phyloP scores from a whole-genome alignment of 495 filamentous ascomycete species.

The Cercophora scortea region DNA sequence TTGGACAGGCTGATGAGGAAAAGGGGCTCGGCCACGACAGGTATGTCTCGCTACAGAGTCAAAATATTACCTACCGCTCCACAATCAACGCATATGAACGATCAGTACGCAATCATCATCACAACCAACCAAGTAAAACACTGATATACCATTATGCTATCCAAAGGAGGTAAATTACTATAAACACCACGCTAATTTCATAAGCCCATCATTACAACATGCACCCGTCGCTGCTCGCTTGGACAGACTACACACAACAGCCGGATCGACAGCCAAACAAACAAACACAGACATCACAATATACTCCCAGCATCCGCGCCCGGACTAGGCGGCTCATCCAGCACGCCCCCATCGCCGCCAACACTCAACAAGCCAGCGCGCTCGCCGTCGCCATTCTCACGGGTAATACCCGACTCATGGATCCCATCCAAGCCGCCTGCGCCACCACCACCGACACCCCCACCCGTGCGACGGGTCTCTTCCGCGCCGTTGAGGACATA shows the following conservation, averaged over 20 bases:
- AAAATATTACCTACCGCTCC: no score
- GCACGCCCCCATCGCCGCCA: background rate
- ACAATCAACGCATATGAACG: no score
- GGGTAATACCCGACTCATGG: conserved; percentile 5
- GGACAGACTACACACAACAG: background rate
- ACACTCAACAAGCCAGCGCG: conserved; percentile 18
- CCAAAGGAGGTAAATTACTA: no score
- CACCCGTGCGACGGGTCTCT: conserved; percentile 38
- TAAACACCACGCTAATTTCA: no score
- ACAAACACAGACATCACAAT: conserved; percentile 11
- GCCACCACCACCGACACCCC: background rate
- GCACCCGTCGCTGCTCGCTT: no score
- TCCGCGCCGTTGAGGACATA: conserved; percentile 78
- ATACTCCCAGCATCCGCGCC: conserved; percentile 18
- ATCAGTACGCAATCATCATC: no score
- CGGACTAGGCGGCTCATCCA: conserved; percentile 12
- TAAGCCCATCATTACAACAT: no score
- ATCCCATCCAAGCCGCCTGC: background rate
- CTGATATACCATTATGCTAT: no score
- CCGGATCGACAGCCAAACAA: background rate
- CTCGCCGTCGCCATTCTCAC: conserved; percentile 20
- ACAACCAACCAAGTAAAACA: no score
- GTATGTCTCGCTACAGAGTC: no score
- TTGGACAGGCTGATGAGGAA: no score
- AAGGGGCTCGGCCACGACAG: no score